These are phyloP conservation scores for Castanea sativa DNA, from an alignment of 306 rosid species.

Conservation along the genomic window DNA sequence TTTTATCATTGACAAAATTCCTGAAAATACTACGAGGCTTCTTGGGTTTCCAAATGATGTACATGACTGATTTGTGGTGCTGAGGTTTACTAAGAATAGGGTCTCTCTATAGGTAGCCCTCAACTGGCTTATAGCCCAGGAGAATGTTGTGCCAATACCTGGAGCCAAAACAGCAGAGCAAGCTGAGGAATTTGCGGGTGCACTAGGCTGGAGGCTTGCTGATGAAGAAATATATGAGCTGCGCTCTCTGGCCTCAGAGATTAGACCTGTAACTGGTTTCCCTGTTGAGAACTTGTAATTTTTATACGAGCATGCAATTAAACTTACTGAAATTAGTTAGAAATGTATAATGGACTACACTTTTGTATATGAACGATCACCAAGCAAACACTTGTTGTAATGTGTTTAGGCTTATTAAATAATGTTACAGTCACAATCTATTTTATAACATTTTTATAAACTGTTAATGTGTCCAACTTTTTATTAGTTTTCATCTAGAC, in stretches of 20 bases:
- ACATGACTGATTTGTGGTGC: not conserved
- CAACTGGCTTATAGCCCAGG: conserved; percentile 85
- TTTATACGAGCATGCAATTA: not conserved
- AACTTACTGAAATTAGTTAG: not conserved
- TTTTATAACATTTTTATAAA: too few species aligned
- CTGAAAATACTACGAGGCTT: not conserved
- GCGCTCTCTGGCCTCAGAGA: conserved; percentile 64
- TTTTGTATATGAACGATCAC: not conserved
- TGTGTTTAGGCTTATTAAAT: not conserved
- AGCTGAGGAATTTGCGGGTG: conserved; percentile 75
- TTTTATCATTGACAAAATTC: not conserved
- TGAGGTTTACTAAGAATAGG: not conserved
- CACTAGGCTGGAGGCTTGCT: conserved; percentile 77
- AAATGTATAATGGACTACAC: not conserved
- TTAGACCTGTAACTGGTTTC: conserved; percentile 64
- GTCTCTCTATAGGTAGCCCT: conserved; percentile 56
- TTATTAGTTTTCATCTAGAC: too few species aligned
- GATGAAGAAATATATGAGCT: conserved; percentile 66
- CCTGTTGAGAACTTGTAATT: conserved; percentile 77
- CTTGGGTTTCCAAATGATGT: conserved; percentile 2
- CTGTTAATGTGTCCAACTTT: too few species aligned
- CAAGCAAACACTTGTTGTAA: not conserved
- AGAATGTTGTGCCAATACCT: conserved; percentile 88
- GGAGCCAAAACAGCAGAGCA: conserved; percentile 90
- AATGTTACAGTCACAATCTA: too few species aligned